Evolutionary conservation across 371 early-diverging fungal genomes (phyloP), one percentile per base, ranked within the genome.

Genomic region (Mycotypha africana): DNA sequence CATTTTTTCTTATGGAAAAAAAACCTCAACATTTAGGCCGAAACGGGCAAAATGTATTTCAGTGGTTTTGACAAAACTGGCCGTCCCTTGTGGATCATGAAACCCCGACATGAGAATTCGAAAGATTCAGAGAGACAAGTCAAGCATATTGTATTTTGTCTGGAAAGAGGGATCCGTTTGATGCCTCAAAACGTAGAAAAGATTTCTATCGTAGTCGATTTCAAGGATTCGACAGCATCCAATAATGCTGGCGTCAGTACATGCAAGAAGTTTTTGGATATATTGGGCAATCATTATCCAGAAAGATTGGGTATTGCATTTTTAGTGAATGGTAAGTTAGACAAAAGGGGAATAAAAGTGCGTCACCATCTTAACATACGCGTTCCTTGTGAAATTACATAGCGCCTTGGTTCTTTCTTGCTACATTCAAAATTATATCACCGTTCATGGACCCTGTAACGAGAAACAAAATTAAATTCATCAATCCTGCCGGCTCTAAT

Each of bases 381-480:
- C n/a, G n/a, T n/a, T n/a, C n/a, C n/a, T n/a, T n/a, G n/a, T n/a
- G n/a, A n/a, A n/a, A n/a, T 28, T 28, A 8, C 14, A 9, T 32
- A 79, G 88, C 92, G 14, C 88, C 89, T 15, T 86, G 86, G 79
- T 84, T 87, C 53, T 87, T 94, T 49, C 76, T 77, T 58, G 67
- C 79, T 34, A 80, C 88, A 32, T 89, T 81, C 49, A 81, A 78
- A 53, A 28, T 89, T 16, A 65, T 92, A 17, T 72, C 84, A 21
- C 92, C 93, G 5, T 90, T 92, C 49, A 71, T 94, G 38, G 91
- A 94, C 58, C 91, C 91, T 14, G 84, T 91, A 22, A 92, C 93
- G 15, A 79, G 76, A 48, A 61, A 67, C 14, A 94, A 93, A 62
- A 76, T 94, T 36, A 74, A 81, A 15, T 89, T 93, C 55, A 81